A percentile compares a stretch with the other conserved stretches of the same genome.
Conservation (phyloP, 208 protist species). For the Trypanosomatidae sp. region DNA sequence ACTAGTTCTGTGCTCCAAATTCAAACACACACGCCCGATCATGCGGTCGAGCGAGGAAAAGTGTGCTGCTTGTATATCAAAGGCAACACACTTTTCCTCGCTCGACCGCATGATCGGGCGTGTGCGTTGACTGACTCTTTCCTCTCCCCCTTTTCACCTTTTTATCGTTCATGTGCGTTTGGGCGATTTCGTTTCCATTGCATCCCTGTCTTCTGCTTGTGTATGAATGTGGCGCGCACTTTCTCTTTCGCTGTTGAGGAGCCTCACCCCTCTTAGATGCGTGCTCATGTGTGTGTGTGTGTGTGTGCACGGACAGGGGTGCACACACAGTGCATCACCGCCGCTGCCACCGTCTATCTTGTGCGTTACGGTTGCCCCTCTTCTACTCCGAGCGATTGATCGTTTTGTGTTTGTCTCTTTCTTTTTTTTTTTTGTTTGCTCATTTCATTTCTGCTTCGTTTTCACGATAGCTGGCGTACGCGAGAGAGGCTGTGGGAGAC, state of each 20-base stretch:
- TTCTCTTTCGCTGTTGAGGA: not conserved
- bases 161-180: not conserved
- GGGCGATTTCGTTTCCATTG: not conserved
- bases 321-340: not conserved
- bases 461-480: not conserved
- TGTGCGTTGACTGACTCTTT: not conserved
- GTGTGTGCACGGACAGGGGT: not conserved
- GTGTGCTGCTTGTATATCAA: not conserved
- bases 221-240: not conserved
- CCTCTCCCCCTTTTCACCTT: not conserved
- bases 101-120: not conserved
- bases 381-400: not conserved
- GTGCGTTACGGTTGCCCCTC: conserved; percentile 1
- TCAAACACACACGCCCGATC: not conserved
- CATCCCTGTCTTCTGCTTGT: not conserved
- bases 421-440: not conserved
- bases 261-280: not conserved
- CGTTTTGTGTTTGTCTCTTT: not conserved
- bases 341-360: not conserved
- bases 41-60: too few relatives aligned
- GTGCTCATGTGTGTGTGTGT: not conserved
- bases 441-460: not conserved
- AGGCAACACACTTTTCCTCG: not conserved
- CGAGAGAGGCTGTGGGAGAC: not conserved
- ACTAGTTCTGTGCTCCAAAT: not conserved